phyloP scores from a whole-genome alignment of 78 protist genomes.

The Dictyostelium capitatum region DNA sequence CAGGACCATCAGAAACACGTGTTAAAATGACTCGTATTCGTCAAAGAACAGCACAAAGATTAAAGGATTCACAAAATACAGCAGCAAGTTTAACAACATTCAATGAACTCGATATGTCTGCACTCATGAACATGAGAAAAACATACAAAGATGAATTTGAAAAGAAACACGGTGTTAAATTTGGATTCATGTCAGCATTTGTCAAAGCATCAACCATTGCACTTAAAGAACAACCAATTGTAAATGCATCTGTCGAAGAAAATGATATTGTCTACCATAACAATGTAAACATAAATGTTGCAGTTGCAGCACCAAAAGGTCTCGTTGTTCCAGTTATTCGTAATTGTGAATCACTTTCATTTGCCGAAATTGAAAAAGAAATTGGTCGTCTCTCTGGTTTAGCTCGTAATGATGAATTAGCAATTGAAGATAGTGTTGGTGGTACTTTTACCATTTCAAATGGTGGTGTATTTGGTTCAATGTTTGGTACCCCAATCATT shows the following conservation, averaged over 20 bases:
- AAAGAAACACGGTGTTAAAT: constrained; percentile 98
- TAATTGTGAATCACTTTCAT: constrained; percentile 86
- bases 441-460: constrained; percentile 99
- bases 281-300: constrained; percentile 95
- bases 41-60: constrained; percentile 94
- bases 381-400: constrained; percentile 88
- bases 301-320: constrained; percentile 97
- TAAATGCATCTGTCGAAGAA: constrained; percentile 93
- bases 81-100: constrained; percentile 98
- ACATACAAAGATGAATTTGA: constrained; percentile 95
- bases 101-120: constrained; percentile 97
- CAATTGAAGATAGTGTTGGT: constrained; percentile 98
- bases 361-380: constrained; percentile 93
- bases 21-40: constrained; percentile 97
- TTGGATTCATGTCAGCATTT: constrained; percentile 99
- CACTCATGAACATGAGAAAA: constrained; percentile 92
- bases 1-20: constrained; percentile 46
- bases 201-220: constrained; percentile 96
- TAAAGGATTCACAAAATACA: constrained; percentile 97
- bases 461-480: constrained; percentile 98
- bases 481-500: constrained; percentile 98
- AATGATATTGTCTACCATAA: constrained; percentile 95
- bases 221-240: constrained; percentile 91
- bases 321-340: constrained; percentile 96
- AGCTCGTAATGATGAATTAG: constrained; percentile 89